phyloP scores from a whole-genome alignment of 305 asterid species.

The Withania somnifera region DNA sequence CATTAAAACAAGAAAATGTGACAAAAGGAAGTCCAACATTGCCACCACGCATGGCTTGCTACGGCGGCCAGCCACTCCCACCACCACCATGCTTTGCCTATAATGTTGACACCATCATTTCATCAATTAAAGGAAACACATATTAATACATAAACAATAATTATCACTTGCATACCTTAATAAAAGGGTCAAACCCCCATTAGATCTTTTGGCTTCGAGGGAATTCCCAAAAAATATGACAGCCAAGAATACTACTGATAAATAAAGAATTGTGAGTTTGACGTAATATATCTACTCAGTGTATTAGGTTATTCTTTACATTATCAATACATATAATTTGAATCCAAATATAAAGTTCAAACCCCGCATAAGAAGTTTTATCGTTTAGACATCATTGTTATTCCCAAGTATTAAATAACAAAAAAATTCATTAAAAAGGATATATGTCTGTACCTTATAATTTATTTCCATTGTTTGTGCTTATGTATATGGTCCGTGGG shows the following conservation, averaged over 20 bases:
- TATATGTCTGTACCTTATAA: not conserved
- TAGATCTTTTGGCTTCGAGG: not conserved
- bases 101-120: not conserved
- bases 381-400: not conserved
- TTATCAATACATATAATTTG: not conserved
- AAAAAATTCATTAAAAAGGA: not conserved
- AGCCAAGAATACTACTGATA: too few relatives aligned
- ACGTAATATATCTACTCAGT: too few relatives aligned
- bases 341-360: not conserved
- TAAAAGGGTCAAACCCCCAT: not conserved
- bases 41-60: not conserved
- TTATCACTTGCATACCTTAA: not conserved
- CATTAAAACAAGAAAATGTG: not conserved
- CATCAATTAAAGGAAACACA: not conserved
- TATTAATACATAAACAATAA: not conserved
- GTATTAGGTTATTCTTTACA: not conserved
- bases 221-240: not conserved
- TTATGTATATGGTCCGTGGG: not conserved
- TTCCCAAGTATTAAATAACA: not conserved
- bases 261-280: too few relatives aligned
- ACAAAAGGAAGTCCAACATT: not conserved
- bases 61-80: constrained; percentile 6
- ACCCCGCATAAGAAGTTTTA: not conserved
- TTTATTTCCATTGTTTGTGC: not conserved
- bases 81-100: not conserved